Percentiles rank a stretch among this genome's conserved stretches.
phyloP scores from a whole-genome alignment of 768 basidiomycete species.

The Tylopilus sp. region DNA sequence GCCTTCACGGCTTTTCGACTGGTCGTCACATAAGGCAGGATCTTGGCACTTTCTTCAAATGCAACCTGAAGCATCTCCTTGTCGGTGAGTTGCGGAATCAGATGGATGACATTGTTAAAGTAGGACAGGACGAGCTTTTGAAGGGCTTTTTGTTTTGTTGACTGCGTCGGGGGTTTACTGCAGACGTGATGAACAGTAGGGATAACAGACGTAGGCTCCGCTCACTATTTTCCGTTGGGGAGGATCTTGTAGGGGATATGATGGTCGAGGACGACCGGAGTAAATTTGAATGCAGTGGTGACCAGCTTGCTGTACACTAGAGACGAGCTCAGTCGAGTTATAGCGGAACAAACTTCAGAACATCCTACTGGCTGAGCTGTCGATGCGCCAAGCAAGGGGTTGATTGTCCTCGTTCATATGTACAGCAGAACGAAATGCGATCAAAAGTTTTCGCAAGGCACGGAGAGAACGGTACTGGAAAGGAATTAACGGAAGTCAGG shows the following conservation, averaged over 20 bases:
- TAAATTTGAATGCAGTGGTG: conserved; percentile 81
- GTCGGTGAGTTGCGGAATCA: conserved; percentile 75
- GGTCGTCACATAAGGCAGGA: conserved; percentile 83
- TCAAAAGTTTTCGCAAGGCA: conserved; percentile 75
- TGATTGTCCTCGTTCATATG: conserved; percentile 86
- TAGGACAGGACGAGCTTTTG: conserved; percentile 88
- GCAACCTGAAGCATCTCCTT: conserved; percentile 63
- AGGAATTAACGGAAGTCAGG: not conserved
- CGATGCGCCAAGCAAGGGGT: conserved; percentile 80
- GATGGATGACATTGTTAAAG: conserved; percentile 80
- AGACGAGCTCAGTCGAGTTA: not conserved
- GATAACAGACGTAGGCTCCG: conserved; percentile 5
- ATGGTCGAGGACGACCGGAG: conserved; percentile 82
- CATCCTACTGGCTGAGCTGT: conserved; percentile 52
- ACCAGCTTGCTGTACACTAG: conserved; percentile 94
- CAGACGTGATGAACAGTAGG: not conserved
- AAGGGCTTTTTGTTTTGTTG: conserved; percentile 74
- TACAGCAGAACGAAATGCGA: conserved; percentile 89
- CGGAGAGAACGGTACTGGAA: conserved; percentile 81
- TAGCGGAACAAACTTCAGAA: not conserved
- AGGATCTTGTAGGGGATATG: conserved; percentile 86
- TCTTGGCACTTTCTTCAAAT: conserved; percentile 79
- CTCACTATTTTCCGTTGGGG: conserved; percentile 83
- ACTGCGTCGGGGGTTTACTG: conserved; percentile 84
- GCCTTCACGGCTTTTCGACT: conserved; percentile 81